Evolutionary conservation across 495 filamentous ascomycete species (phyloP).

Genomic region (Hypoxylon rickii): DNA sequence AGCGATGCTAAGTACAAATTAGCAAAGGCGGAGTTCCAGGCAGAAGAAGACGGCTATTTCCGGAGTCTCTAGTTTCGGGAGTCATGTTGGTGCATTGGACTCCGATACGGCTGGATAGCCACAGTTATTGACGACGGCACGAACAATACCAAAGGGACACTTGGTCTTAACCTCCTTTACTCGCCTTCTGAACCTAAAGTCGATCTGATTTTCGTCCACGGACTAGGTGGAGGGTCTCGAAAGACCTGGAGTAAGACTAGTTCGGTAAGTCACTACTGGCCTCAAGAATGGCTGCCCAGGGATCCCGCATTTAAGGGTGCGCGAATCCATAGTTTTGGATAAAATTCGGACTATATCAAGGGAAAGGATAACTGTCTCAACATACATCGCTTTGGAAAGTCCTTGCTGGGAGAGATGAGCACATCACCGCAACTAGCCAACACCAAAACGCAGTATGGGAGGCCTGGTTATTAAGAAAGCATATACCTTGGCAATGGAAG

Average conservation of each 20-base stretch:
- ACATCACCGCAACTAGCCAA: slow-evolving; percentile 31
- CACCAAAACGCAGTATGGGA: slow-evolving; percentile 52
- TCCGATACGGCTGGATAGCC: no score
- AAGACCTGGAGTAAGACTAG: slow-evolving; percentile 20
- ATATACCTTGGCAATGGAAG: slow-evolving; percentile 11
- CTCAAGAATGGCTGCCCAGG: slow-evolving; percentile 44
- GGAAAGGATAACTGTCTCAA: slow-evolving; percentile 36
- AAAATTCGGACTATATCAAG: slow-evolving; percentile 38
- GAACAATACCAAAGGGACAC: no score
- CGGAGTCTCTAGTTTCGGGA: no score
- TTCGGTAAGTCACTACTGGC: slow-evolving; percentile 40
- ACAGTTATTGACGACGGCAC: no score
- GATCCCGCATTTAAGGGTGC: slow-evolving; percentile 41
- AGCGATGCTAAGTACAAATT: no score
- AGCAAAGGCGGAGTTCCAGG: no score
- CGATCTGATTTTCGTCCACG: slow-evolving; percentile 20
- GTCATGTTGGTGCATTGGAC: no score
- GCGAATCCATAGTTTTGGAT: slow-evolving; percentile 46
- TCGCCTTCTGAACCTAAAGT: slow-evolving; percentile 7
- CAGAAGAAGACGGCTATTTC: no score
- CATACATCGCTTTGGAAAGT: slow-evolving; percentile 44
- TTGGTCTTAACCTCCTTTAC: slow-evolving; percentile 2
- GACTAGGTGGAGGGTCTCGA: slow-evolving; percentile 10
- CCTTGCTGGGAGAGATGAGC: slow-evolving; percentile 39
- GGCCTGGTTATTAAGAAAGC: slow-evolving; percentile 53